These are phyloP conservation scores for Pyricularia grisea DNA, from an alignment of 2,329 filamentous ascomycete species.

Conservation along the genomic window DNA sequence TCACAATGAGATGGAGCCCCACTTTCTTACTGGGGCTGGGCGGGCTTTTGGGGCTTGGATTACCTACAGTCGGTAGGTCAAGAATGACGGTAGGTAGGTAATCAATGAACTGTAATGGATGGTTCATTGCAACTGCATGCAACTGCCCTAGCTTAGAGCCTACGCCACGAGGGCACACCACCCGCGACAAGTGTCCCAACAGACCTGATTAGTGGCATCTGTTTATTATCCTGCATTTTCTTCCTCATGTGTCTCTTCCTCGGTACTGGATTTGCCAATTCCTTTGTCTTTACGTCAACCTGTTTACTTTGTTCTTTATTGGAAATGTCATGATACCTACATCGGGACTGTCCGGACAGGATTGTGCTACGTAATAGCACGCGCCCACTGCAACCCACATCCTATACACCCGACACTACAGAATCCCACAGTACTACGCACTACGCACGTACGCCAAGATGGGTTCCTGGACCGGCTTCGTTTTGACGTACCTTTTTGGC, in stretches of 20 bases:
- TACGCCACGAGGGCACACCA: neutral
- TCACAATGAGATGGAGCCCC: neutral
- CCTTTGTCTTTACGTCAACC: neutral
- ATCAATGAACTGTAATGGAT: neutral
- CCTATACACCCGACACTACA: neutral
- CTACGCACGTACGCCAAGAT: constrained; percentile 23
- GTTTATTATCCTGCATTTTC: neutral
- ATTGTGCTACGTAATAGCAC: constrained; percentile 1
- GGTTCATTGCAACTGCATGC: neutral
- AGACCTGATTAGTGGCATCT: neutral
- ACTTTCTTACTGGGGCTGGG: neutral
- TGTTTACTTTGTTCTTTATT: constrained; percentile 1
- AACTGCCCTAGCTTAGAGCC: neutral
- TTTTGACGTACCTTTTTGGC: constrained; percentile 73
- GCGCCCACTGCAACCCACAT: neutral
- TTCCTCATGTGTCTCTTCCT: neutral
- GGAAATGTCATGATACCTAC: constrained; percentile 1
- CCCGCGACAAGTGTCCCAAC: neutral
- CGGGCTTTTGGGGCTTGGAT: neutral
- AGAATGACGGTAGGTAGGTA: neutral
- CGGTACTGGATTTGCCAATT: neutral
- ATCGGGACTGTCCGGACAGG: neutral
- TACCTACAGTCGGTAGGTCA: neutral
- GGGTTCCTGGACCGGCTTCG: constrained; percentile 46
- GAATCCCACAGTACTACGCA: too few species aligned